These are phyloP conservation scores for Podospora australis DNA, from an alignment of 495 filamentous ascomycete genomes.

Conservation along the genomic window DNA sequence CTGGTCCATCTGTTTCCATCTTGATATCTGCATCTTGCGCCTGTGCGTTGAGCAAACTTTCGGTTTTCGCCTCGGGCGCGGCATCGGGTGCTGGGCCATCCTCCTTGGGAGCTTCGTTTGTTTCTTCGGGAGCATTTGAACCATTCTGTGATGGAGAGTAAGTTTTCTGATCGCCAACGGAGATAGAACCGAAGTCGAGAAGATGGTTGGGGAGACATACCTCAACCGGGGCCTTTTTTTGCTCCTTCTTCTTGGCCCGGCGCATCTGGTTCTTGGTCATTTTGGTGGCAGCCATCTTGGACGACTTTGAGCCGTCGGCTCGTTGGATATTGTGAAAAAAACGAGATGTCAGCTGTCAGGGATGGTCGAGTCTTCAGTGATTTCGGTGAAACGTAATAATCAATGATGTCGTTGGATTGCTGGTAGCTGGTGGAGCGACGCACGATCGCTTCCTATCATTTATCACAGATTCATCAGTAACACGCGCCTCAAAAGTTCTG, in stretches of 20 bases:
- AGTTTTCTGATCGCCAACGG: too few species aligned
- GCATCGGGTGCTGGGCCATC: constrained; percentile 19
- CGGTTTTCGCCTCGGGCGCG: constrained; percentile 37
- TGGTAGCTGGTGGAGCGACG: background rate
- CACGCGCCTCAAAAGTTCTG: constrained; percentile 9
- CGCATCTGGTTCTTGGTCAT: constrained; percentile 78
- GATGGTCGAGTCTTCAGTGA: too few species aligned
- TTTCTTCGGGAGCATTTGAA: constrained; percentile 11
- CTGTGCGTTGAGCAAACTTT: too few species aligned
- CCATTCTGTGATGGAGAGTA: background rate
- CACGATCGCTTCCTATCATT: too few species aligned
- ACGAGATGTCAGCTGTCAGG: too few species aligned
- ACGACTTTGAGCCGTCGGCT: constrained; percentile 16
- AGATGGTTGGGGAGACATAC: constrained; percentile 19
- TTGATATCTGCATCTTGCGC: constrained; percentile 27
- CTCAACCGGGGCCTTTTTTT: constrained; percentile 56
- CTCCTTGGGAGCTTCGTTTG: constrained; percentile 22
- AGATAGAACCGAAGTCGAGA: too few species aligned
- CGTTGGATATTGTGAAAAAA: too few species aligned
- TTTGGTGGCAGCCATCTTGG: constrained; percentile 53
- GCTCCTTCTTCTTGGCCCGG: constrained; percentile 84
- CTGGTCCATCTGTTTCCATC: constrained; percentile 40
- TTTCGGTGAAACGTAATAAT: too few species aligned
- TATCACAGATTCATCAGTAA: too few species aligned
- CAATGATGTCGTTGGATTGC: background rate